Evolutionary conservation across 495 filamentous ascomycete genomes (phyloP).

Genomic region (Tetracladium setigerum): DNA sequence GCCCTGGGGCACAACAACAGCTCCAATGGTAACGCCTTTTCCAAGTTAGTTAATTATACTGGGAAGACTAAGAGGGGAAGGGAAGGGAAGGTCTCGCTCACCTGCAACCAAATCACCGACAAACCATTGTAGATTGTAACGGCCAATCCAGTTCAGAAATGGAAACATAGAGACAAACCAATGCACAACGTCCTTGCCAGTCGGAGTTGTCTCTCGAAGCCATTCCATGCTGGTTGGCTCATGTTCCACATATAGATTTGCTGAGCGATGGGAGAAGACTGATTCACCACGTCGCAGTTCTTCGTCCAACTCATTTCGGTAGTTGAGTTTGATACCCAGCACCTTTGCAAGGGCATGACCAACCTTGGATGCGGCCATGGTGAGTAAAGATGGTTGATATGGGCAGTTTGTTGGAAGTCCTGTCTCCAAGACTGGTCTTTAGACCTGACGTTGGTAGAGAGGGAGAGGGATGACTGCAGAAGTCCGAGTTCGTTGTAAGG

Average conservation of each 20-base stretch:
- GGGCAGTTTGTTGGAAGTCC: no score
- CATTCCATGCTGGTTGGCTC: conserved; percentile 72
- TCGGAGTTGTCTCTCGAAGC: conserved; percentile 55
- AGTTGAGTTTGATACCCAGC: conserved; percentile 79
- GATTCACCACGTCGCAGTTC: conserved; percentile 65
- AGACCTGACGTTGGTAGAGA: no score
- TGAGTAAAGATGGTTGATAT: not conserved
- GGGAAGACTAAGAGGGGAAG: not conserved
- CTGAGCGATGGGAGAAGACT: conserved; percentile 63
- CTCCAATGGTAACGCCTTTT: conserved; percentile 84
- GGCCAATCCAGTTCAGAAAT: conserved; percentile 76
- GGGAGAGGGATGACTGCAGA: no score
- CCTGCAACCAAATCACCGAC: conserved; percentile 85
- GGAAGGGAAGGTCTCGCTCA: conserved; percentile 29
- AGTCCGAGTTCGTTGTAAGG: no score
- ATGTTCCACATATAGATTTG: conserved; percentile 76
- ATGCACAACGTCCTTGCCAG: conserved; percentile 36
- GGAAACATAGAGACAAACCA: conserved; percentile 75
- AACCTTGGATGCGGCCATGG: conserved; percentile 40
- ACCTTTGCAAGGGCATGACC: conserved; percentile 70
- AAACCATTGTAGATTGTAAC: conserved; percentile 88
- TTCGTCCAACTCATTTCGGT: conserved; percentile 42
- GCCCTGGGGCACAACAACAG: conserved; percentile 91
- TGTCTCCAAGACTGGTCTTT: no score
- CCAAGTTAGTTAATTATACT: conserved; percentile 3